phyloP scores from a whole-genome alignment of 306 rosid genomes.

The Cicer chorassanicum region DNA sequence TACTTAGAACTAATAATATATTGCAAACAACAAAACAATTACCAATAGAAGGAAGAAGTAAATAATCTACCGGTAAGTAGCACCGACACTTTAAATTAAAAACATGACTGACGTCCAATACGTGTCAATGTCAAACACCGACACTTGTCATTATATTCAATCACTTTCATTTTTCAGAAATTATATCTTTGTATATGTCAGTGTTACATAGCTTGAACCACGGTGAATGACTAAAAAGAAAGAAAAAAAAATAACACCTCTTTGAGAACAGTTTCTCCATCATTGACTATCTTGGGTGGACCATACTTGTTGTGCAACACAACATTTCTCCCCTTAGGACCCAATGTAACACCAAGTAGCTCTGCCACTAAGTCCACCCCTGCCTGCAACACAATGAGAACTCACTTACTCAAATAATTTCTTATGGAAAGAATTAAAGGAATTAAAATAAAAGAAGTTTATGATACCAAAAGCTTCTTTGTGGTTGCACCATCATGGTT shows the following conservation, averaged over 20 bases:
- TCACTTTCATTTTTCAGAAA: too few relatives aligned
- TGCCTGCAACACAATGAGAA: constrained; percentile 58
- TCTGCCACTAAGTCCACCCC: constrained; percentile 88
- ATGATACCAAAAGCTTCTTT: constrained; percentile 74
- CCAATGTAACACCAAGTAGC: constrained; percentile 89
- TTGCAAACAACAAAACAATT: background rate
- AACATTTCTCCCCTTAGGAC: constrained; percentile 93
- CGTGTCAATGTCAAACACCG: too few relatives aligned
- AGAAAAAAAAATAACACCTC: constrained; percentile 52
- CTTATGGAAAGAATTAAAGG: constrained; percentile 19
- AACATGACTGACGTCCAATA: too few relatives aligned
- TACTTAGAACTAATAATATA: background rate
- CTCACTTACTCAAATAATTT: constrained; percentile 4
- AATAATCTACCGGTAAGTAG: background rate
- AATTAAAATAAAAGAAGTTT: constrained; percentile 3
- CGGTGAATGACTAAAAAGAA: background rate
- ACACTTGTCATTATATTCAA: too few relatives aligned
- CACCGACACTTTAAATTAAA: too few relatives aligned
- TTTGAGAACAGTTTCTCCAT: constrained; percentile 92
- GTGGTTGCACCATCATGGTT: constrained; percentile 76
- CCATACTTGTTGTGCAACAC: constrained; percentile 88
- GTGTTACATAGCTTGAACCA: too few relatives aligned
- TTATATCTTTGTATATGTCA: too few relatives aligned
- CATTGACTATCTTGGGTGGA: constrained; percentile 93
- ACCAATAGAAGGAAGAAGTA: background rate